Evolutionary conservation across 257 asterid species (phyloP).

Genomic region (Asclepias syriaca): DNA sequence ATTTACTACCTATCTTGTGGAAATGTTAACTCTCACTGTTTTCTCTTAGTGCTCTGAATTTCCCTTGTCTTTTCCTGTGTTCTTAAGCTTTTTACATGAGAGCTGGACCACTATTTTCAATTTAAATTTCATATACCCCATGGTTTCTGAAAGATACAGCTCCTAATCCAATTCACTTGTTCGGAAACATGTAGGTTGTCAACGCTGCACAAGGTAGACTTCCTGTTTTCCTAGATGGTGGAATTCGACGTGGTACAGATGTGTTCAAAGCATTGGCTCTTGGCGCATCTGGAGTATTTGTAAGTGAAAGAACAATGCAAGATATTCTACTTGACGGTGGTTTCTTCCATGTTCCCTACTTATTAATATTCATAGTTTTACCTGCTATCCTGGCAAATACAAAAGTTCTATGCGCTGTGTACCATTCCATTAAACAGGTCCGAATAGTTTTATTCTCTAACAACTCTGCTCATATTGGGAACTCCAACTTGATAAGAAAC

Average conservation of each 20-base stretch:
- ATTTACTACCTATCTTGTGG: not conserved
- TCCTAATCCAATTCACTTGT: not conserved
- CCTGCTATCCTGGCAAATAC: no score
- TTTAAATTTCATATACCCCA: not conserved
- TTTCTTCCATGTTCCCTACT: not conserved
- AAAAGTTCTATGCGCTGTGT: no score
- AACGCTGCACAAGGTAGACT: constrained; percentile 55
- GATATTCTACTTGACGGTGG: no score
- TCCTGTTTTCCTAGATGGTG: constrained; percentile 75
- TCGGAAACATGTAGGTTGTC: constrained; percentile 41
- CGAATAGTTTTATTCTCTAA: no score
- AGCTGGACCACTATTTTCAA: not conserved
- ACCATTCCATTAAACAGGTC: no score
- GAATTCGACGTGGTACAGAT: constrained; percentile 79
- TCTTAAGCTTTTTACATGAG: not conserved
- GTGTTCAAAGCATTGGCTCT: constrained; percentile 83
- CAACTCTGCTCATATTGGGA: no score
- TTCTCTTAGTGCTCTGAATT: not conserved
- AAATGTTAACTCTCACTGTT: not conserved
- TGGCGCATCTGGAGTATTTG: constrained; percentile 82
- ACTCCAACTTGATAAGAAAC: not conserved
- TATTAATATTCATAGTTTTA: no score
- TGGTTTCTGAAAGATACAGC: not conserved
- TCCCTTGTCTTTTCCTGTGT: not conserved
- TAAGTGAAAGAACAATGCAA: no score